Base-by-base conservation (phyloP, 257 asterid genomes). In the Ophiorrhiza pumila region DNA sequence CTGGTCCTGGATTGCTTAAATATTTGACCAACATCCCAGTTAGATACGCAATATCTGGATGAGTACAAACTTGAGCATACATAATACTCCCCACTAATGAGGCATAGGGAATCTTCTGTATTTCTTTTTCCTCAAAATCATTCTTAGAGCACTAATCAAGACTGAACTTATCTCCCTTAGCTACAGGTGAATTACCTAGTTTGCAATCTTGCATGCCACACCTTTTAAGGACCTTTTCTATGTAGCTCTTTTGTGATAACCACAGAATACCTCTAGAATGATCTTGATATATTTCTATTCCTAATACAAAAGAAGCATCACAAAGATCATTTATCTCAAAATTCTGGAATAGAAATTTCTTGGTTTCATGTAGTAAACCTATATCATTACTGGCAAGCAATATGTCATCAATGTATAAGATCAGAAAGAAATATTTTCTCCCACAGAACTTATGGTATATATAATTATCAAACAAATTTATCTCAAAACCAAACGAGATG, bases 371-470 rank as follows among this genome's bases (percentile, higher is more conserved):
- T 10, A 6, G 0, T 27, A 60, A 31, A 31, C 31, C 7, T 60
- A 27, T 10, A 25, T 27, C 41, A 15, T 31, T 29, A 25, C 0
- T 27, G 41, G 42, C 18, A 0, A 68, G 61, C 3, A 68, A 39
- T 46, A 68, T 68, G 13, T 47, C 72, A 68, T 49, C 15, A 17
- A 32, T 29, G 2, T 49, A 68, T 22, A 46, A 39, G 7, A 46
- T 58, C 10, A 67, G 42, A 27, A 49, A 68, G n/a, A 68, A 45
- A 7, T 37, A 25, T 27, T 3, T 67, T n/a, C 71, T 65, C 63
- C 63, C 63, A 57, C 31, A 13, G 29, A 60, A 29, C 10, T 31
- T 60, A n/a, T n/a, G n/a, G n/a, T n/a, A n/a, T n/a, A n/a, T n/a
- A n/a, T n/a, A n/a, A n/a, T n/a, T n/a, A n/a, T 67, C 58, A 10